Conservation (phyloP, 352 stramenopile species). For the Phytophthora hybrid region DNA sequence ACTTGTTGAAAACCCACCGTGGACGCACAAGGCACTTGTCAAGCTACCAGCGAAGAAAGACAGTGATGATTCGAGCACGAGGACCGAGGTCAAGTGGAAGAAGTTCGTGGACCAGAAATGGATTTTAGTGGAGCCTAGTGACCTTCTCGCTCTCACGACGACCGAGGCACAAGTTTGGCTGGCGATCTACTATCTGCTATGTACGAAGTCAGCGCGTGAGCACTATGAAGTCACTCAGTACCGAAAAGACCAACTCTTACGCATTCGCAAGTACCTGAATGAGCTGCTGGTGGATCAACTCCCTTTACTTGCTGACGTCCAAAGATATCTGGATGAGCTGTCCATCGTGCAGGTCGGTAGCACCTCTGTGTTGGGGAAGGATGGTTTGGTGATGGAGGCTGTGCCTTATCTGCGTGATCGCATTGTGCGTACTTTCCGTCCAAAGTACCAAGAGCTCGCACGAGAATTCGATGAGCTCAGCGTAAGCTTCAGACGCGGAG, state of each 20-base stretch:
- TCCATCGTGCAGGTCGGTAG: slow-evolving; percentile 88
- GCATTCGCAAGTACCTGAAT: slow-evolving; percentile 96
- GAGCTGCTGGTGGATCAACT: slow-evolving; percentile 96
- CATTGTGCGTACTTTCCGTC: slow-evolving; percentile 56
- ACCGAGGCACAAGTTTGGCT: slow-evolving; percentile 96
- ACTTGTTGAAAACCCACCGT: slow-evolving; percentile 96
- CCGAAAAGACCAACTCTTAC: slow-evolving; percentile 93
- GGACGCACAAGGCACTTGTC: slow-evolving; percentile 85
- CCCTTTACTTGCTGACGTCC: slow-evolving; percentile 93
- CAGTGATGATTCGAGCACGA: slow-evolving; percentile 21
- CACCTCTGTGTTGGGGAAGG: slow-evolving; percentile 40
- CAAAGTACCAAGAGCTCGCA: slow-evolving; percentile 51
- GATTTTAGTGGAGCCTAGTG: slow-evolving; percentile 79
- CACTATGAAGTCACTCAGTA: slow-evolving; percentile 96
- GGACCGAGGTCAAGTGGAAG: slow-evolving; percentile 78
- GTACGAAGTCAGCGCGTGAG: slow-evolving; percentile 91
- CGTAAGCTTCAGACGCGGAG: slow-evolving; percentile 48
- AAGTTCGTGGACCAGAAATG: slow-evolving; percentile 96
- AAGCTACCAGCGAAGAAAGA: slow-evolving; percentile 17
- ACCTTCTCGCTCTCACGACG: slow-evolving; percentile 94
- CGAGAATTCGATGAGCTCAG: slow-evolving; percentile 58
- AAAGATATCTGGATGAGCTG: slow-evolving; percentile 96
- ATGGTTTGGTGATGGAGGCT: slow-evolving; percentile 81
- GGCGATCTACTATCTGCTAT: slow-evolving; percentile 94
- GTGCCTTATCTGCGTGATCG: slow-evolving; percentile 74